A percentile compares a stretch with the other conserved stretches of the same genome.
Conservation (phyloP, 2,329 filamentous ascomycete genomes). For the Ophiosphaerella narmari region DNA sequence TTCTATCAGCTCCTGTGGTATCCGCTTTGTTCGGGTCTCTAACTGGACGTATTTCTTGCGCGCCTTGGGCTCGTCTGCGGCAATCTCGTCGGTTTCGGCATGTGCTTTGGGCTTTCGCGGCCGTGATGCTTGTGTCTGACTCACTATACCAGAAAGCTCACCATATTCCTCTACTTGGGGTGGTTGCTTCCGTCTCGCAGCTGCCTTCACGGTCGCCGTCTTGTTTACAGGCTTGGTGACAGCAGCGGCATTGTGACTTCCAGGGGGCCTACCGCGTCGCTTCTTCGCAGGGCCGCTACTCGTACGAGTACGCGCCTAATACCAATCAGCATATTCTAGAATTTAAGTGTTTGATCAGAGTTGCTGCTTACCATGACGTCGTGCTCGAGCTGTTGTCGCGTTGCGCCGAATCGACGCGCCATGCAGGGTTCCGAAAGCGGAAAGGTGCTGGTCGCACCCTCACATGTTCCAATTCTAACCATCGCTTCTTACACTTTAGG, state of each 20-base stretch:
- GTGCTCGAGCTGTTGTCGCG: conserved; percentile 22
- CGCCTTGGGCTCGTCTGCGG: conserved; percentile 16
- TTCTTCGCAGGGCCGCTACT: conserved; percentile 16
- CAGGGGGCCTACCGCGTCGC: conserved; percentile 31
- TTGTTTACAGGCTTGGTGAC: conserved; percentile 17
- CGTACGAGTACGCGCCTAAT: conserved; percentile 32
- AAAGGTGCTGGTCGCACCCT: conserved; percentile 1
- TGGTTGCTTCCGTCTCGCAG: conserved; percentile 16
- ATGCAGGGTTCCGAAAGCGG: background rate
- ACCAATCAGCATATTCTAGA: conserved; percentile 13
- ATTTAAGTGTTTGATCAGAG: background rate
- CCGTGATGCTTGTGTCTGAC: conserved; percentile 4
- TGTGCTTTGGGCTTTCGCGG: conserved; percentile 28
- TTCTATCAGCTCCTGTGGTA: conserved; percentile 45
- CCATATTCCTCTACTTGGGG: conserved; percentile 15
- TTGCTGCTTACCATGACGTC: conserved; percentile 36
- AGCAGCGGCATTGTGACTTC: conserved; percentile 22
- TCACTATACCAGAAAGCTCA: conserved; percentile 8
- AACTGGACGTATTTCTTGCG: conserved; percentile 39
- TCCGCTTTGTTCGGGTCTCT: conserved; percentile 39
- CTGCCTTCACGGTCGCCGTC: conserved; percentile 11
- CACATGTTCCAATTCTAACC: background rate
- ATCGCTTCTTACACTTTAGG: too few relatives aligned
- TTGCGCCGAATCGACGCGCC: conserved; percentile 15
- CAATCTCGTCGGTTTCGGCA: conserved; percentile 23